Base-by-base conservation (phyloP, 2,329 filamentous ascomycete genomes). In the Colletotrichum euphorbiae region DNA sequence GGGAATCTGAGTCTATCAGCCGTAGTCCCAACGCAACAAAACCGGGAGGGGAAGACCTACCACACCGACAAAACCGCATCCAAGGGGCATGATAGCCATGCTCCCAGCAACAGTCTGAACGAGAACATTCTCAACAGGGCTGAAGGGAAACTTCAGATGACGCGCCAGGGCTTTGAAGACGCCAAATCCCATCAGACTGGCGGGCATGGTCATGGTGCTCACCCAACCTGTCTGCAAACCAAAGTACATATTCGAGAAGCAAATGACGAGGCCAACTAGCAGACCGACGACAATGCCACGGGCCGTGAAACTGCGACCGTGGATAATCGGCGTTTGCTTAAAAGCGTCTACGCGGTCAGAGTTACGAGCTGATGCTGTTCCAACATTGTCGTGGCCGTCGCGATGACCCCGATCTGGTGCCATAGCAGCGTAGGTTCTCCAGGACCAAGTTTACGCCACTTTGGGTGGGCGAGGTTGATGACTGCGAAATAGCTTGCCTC, bases 221-320 rank as follows among this genome's bases (percentile, higher is more conserved):
- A 70, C 65, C 84, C 84, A 87, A 70, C 84, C 83, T 31, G 93
- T 97, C 81, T 98, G 96, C 36, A 99, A 84, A n/a, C 96, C 96
- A 77, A 99, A 99, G 79, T 98, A 99, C 84, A 97, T 98, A 77
- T 99, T 99, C 59, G 93, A 97, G 78, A 97, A 97, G 76, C 93
- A 96, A 75, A 98, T 97, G 62, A 98, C 84, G 4, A 96, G 88
- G 45, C 96, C 96, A 71, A 99, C 96, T 3, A 88, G 82, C 6
- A 97, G 84, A 15, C 96, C 96, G 31, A 93, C 93, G 5, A 89
- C 76, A 43, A 98, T 85, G 57, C 93, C 93, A 63, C 96, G 91
- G 28, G 91, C 66, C 0, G 96, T 98, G 80, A 99, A 98, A 81
- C 93, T 94, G 52, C 87, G 87, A 58, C 84, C 85, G 3, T 79